Evolutionary conservation across 202 grass and related monocot genomes (phyloP).

Genomic region (Bolboschoenoplectus hybrid): DNA sequence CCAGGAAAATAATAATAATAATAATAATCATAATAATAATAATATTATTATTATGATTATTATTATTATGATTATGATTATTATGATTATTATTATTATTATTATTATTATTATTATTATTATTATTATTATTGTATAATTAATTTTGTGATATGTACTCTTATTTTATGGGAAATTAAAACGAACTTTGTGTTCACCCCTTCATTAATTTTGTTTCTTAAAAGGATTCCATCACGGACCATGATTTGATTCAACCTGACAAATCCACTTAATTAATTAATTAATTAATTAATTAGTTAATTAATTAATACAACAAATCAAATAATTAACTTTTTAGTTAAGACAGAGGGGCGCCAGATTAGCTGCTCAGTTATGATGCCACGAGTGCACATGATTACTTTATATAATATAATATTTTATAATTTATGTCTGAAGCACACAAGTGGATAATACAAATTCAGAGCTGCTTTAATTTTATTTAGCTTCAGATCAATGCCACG

Average conservation of each 20-base stretch:
- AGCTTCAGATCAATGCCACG: not conserved
- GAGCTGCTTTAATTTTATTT: not conserved
- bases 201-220: not conserved
- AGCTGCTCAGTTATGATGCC: not conserved
- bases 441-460: slow-evolving; percentile 21
- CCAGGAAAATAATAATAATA: not conserved
- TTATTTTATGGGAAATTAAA: no score
- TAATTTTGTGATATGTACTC: not conserved
- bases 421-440: not conserved
- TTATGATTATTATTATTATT: no score
- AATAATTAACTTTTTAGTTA: slow-evolving; percentile 25
- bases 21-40: no score
- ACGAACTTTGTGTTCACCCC: not conserved
- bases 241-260: slow-evolving; percentile 13
- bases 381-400: slow-evolving; percentile 33
- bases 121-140: not conserved
- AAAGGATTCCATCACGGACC: not conserved
- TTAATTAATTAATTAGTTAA: slow-evolving; percentile 24
- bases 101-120: no score
- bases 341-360: not conserved
- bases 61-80: no score
- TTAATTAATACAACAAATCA: not conserved
- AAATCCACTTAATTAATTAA: not conserved
- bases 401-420: not conserved
- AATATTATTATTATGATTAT: no score